A percentile compares a stretch with the other conserved stretches of the same genome.
phyloP scores from a whole-genome alignment of 139 green algal genomes.

The Chlamydomonas incerta region DNA sequence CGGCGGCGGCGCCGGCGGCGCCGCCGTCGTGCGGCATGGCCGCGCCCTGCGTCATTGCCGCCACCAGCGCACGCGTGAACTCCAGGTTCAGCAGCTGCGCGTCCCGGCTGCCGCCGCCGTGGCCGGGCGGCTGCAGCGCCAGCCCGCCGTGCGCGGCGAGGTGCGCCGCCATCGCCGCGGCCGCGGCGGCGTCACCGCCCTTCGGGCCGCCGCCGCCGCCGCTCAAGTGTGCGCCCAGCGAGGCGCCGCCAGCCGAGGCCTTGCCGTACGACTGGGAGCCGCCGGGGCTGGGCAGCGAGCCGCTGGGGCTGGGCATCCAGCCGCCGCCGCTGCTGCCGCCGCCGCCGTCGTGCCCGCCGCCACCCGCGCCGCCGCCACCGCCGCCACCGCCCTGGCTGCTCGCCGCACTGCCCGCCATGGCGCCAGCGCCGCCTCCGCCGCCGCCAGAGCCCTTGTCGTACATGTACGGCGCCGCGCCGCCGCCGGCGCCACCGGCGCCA shows the following conservation, averaged over 20 bases:
- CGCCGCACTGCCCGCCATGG: too few relatives aligned
- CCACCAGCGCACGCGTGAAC: conserved; percentile 17
- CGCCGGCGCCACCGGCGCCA: not conserved
- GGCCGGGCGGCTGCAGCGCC: not conserved
- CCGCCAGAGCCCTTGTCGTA: not conserved
- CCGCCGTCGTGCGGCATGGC: not conserved
- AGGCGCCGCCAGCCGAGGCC: too few relatives aligned
- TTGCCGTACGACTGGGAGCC: too few relatives aligned
- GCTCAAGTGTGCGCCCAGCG: too few relatives aligned
- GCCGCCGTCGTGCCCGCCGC: too few relatives aligned
- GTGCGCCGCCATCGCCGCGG: not conserved
- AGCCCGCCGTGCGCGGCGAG: not conserved
- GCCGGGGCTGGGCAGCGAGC: too few relatives aligned
- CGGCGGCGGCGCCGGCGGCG: not conserved
- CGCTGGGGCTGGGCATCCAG: too few relatives aligned
- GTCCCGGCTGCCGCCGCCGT: not conserved
- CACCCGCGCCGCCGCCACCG: too few relatives aligned
- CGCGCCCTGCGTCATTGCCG: not conserved
- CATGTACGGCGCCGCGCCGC: not conserved
- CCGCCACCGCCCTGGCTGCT: too few relatives aligned
- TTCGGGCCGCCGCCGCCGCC: too few relatives aligned
- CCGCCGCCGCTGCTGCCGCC: too few relatives aligned
- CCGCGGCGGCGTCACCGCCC: not conserved
- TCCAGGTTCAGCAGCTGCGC: conserved; percentile 1
- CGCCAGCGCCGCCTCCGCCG: too few relatives aligned